Percentiles rank a stretch among this genome's conserved stretches.
Conservation (phyloP, 2,329 filamentous ascomycete species). For the Colletotrichum noveboracense region DNA sequence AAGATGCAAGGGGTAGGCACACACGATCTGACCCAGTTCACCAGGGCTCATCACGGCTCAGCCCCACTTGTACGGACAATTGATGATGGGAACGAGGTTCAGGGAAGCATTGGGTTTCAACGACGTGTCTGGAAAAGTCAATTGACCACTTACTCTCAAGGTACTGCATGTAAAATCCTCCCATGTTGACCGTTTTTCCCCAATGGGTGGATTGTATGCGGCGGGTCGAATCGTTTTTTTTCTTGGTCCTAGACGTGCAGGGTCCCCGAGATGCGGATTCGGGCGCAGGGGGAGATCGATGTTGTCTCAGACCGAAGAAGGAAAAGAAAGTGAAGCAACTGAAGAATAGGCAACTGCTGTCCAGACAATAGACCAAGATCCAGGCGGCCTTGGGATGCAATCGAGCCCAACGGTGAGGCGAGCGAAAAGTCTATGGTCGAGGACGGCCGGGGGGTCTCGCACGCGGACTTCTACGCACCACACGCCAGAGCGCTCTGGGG, state of each 20-base stretch:
- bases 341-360: slow-evolving; percentile 29
- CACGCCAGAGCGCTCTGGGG: neutral
- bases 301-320: slow-evolving; percentile 11
- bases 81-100: slow-evolving; percentile 7
- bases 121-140: slow-evolving; percentile 12
- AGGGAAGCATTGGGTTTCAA: slow-evolving; percentile 21
- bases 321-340: slow-evolving; percentile 16
- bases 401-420: slow-evolving; percentile 58
- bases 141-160: slow-evolving; percentile 70
- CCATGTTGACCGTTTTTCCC: slow-evolving; percentile 52
- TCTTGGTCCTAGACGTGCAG: slow-evolving; percentile 2
- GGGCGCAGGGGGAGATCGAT: slow-evolving; percentile 1
- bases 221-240: neutral
- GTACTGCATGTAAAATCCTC: slow-evolving; percentile 75
- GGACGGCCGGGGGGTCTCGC: slow-evolving; percentile 22
- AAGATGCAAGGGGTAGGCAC: slow-evolving; percentile 34
- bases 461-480: slow-evolving; percentile 10
- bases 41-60: neutral
- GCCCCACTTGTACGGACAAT: slow-evolving; percentile 21
- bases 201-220: slow-evolving; percentile 26
- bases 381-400: slow-evolving; percentile 50
- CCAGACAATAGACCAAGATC: slow-evolving; percentile 35
- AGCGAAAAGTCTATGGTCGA: slow-evolving; percentile 35
- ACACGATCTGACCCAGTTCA: slow-evolving; percentile 22
- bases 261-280: neutral